Evolutionary conservation across 1,284 basidiomycete genomes (phyloP).

Genomic region (Pseudozyma sp.): DNA sequence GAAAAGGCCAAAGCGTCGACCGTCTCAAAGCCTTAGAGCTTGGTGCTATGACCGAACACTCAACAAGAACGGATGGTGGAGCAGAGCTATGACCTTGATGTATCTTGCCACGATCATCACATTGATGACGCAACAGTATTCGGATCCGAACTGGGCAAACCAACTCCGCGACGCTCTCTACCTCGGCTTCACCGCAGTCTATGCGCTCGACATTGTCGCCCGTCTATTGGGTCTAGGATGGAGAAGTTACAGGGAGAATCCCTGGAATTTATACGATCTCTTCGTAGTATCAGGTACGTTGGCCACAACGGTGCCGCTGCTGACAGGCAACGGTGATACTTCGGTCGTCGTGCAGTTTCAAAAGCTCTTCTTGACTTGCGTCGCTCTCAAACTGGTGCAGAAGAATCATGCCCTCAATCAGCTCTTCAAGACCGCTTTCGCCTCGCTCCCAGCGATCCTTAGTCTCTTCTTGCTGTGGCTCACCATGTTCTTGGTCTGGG

Average conservation of each 20-base stretch:
- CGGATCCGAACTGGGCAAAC: constrained; percentile 74
- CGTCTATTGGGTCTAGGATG: constrained; percentile 87
- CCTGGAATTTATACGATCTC: constrained; percentile 88
- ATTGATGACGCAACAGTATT: constrained; percentile 86
- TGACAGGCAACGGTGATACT: constrained; percentile 29
- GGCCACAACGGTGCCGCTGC: constrained; percentile 79
- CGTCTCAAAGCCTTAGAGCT: constrained; percentile 74
- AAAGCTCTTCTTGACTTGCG: constrained; percentile 92
- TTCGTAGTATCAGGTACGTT: constrained; percentile 85
- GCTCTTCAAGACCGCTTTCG: constrained; percentile 93
- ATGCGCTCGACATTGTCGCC: constrained; percentile 82
- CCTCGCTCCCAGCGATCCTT: constrained; percentile 87
- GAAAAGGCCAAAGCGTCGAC: constrained; percentile 78
- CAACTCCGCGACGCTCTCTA: constrained; percentile 82
- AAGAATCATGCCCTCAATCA: constrained; percentile 89
- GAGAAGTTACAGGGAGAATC: constrained; percentile 84
- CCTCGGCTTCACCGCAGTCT: constrained; percentile 79
- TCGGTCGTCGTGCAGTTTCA: constrained; percentile 77
- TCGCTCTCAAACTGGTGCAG: constrained; percentile 94
- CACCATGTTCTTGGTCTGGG: constrained; percentile 90
- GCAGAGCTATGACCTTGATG: constrained; percentile 81
- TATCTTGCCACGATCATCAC: constrained; percentile 87
- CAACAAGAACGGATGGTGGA: constrained; percentile 94
- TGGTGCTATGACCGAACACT: constrained; percentile 96
- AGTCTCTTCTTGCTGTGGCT: constrained; percentile 91